Evolutionary conservation across 1,139 yeast species (phyloP).

Genomic region (Magnusiomyces ingens): DNA sequence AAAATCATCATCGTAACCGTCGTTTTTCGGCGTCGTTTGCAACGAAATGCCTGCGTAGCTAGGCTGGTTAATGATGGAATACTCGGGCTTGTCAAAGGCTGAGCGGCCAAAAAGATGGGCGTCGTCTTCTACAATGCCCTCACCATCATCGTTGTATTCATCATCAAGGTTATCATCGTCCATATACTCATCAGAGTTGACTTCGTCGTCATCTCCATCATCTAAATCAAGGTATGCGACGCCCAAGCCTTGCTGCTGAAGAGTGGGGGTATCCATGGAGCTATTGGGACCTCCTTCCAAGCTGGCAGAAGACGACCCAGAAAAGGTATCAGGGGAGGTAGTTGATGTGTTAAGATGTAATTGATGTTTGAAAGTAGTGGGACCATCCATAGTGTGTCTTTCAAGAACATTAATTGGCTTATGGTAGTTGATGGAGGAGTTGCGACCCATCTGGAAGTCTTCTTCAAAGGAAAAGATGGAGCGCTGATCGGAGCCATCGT

Average conservation of each 20-base stretch:
- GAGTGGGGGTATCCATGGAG: too few species aligned
- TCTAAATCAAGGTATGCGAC: background rate
- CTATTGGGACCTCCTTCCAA: too few species aligned
- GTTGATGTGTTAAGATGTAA: background rate
- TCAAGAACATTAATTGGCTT: constrained; percentile 1
- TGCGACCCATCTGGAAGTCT: constrained; percentile 14
- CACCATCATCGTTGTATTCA: background rate
- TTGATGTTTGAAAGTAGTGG: background rate
- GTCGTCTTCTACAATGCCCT: constrained; percentile 2
- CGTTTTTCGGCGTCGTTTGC: background rate
- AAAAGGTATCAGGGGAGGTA: too few species aligned
- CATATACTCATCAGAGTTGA: background rate
- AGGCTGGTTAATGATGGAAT: background rate
- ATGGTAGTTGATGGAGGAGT: constrained; percentile 15
- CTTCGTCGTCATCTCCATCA: background rate
- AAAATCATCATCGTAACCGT: background rate
- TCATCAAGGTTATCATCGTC: too few species aligned
- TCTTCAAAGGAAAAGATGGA: constrained; percentile 18
- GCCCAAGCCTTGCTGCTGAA: too few species aligned
- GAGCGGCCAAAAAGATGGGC: constrained; percentile 5
- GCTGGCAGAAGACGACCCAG: too few species aligned
- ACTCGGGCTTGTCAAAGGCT: background rate
- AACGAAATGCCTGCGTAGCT: background rate
- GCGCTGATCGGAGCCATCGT: constrained; percentile 11
- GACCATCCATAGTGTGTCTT: too few species aligned